These are phyloP conservation scores for Lachancea sp. DNA, from an alignment of 805 yeast genomes.

Conservation along the genomic window DNA sequence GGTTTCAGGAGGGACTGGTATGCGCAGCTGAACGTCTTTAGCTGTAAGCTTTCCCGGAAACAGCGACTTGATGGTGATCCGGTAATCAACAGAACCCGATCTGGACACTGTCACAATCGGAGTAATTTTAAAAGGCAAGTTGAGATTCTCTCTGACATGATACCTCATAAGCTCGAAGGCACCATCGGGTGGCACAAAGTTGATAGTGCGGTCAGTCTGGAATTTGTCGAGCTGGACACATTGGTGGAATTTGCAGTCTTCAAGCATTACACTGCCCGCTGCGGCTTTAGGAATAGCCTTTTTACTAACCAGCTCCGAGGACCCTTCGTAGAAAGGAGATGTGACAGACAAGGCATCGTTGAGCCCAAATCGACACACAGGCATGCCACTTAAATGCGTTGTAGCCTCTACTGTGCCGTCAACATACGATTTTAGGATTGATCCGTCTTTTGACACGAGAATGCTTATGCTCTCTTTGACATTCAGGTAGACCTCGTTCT, in stretches of 20 bases:
- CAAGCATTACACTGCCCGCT: conserved; percentile 49
- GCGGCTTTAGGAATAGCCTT: conserved; percentile 36
- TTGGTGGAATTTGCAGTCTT: conserved; percentile 81
- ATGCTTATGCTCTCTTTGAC: conserved; percentile 71
- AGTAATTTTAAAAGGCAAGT: conserved; percentile 62
- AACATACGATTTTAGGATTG: conserved; percentile 60
- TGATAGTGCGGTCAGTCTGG: conserved; percentile 57
- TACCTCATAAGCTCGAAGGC: conserved; percentile 78
- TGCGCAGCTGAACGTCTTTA: conserved; percentile 51
- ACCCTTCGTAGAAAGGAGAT: conserved; percentile 1
- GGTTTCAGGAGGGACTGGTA: conserved; percentile 65
- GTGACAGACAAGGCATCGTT: conserved; percentile 40
- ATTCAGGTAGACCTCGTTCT: conserved; percentile 72
- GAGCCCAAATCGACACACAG: conserved; percentile 75
- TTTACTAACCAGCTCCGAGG: conserved; percentile 26
- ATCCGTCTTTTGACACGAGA: conserved; percentile 58
- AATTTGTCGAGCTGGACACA: conserved; percentile 71
- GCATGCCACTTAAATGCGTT: conserved; percentile 73
- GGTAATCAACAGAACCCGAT: conserved; percentile 47
- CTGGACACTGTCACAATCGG: conserved; percentile 44
- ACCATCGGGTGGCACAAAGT: conserved; percentile 84
- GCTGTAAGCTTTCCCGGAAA: conserved; percentile 56
- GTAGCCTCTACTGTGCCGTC: conserved; percentile 71
- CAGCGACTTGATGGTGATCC: conserved; percentile 55
- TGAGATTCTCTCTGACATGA: conserved; percentile 50